A percentile compares a stretch with the other conserved stretches of the same genome.
Evolutionary conservation across 2,329 filamentous ascomycete genomes (phyloP).

Genomic region (Plectosphaerella plurivora): DNA sequence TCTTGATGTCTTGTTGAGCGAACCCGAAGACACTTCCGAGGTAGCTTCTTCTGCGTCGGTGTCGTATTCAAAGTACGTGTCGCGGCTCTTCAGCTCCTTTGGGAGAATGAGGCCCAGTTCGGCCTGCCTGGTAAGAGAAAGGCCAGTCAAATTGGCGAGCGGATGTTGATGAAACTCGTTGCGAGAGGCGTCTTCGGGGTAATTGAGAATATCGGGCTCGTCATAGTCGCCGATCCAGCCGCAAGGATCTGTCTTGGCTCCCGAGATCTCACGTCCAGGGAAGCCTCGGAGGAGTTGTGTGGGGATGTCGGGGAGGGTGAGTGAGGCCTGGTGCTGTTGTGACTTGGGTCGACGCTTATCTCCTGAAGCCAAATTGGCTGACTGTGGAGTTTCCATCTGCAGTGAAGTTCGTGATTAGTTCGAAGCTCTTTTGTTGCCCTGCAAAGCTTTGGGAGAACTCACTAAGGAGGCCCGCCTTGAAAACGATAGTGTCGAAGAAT

Average conservation of each 20-base stretch:
- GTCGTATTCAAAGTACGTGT: constrained; percentile 9
- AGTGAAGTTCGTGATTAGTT: no score
- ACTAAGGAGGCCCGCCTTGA: no score
- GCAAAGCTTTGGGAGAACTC: no score
- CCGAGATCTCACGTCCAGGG: constrained; percentile 32
- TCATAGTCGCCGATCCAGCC: constrained; percentile 24
- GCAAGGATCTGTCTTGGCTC: constrained; percentile 30
- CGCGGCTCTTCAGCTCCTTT: constrained; percentile 4
- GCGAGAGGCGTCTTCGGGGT: constrained; percentile 27
- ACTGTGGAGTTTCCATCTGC: no score
- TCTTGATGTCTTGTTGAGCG: background rate
- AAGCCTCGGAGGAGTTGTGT: constrained; percentile 39
- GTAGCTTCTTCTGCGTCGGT: constrained; percentile 3
- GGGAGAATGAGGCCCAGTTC: constrained; percentile 9
- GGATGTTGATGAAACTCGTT: constrained; percentile 31
- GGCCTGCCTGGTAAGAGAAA: constrained; percentile 3
- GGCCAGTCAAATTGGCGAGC: constrained; percentile 17
- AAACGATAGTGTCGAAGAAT: no score
- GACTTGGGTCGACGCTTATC: constrained; percentile 2
- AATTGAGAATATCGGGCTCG: constrained; percentile 23
- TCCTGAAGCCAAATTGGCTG: no score
- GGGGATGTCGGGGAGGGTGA: no score
- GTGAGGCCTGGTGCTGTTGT: no score
- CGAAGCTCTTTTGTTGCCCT: no score
- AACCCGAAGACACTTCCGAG: no score